Conservation (phyloP, 2,329 filamentous ascomycete species). For the Chrysoporthe puriensis region DNA sequence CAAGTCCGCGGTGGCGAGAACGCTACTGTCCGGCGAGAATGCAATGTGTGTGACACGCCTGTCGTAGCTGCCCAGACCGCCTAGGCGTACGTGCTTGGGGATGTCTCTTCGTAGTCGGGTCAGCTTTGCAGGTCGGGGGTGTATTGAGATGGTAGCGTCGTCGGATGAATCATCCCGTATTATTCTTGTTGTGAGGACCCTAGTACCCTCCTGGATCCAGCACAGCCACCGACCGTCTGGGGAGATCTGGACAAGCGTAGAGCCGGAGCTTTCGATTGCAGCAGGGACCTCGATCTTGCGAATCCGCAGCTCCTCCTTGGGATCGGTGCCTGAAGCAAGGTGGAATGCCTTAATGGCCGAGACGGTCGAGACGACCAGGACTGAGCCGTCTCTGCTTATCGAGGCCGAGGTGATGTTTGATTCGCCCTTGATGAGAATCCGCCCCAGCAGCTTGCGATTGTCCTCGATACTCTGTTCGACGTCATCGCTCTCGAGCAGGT, state of each 20-base stretch:
- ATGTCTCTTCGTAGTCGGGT: conserved; percentile 57
- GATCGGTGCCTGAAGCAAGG: conserved; percentile 56
- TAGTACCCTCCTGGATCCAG: conserved; percentile 64
- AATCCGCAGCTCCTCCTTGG: conserved; percentile 67
- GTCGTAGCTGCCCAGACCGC: conserved; percentile 75
- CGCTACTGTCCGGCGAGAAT: conserved; percentile 80
- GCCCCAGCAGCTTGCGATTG: conserved; percentile 69
- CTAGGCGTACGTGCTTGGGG: conserved; percentile 60
- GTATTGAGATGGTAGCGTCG: conserved; percentile 44
- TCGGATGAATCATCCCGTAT: conserved; percentile 37
- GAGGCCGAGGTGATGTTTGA: conserved; percentile 75
- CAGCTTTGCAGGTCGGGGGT: conserved; percentile 50
- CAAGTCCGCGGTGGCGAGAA: conserved; percentile 79
- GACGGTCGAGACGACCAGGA: conserved; percentile 73
- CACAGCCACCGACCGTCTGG: conserved; percentile 72
- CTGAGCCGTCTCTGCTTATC: conserved; percentile 71
- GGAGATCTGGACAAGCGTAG: conserved; percentile 70
- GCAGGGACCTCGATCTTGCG: conserved; percentile 69
- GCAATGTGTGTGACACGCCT: conserved; percentile 72
- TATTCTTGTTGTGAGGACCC: conserved; percentile 57
- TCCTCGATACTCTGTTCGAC: conserved; percentile 49
- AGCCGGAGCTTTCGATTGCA: conserved; percentile 63
- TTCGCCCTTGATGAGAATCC: conserved; percentile 71
- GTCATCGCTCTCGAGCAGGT: conserved; percentile 50
- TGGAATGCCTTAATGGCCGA: conserved; percentile 79